These are phyloP conservation scores for Penicillium riverlandense DNA, from an alignment of 495 filamentous ascomycete species.

Conservation along the genomic window DNA sequence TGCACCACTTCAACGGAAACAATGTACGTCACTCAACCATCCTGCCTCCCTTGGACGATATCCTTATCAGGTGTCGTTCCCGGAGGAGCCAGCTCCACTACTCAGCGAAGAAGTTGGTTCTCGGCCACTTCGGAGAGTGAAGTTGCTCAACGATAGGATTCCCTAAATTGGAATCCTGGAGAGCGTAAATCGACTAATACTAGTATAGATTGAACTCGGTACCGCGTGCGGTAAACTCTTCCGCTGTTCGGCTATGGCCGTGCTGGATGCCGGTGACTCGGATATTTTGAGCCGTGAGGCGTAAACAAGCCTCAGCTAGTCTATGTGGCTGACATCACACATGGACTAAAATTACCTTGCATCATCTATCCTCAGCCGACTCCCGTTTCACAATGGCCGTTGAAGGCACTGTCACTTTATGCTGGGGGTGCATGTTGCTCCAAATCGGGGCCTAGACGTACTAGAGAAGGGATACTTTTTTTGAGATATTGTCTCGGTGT, in stretches of 20 bases:
- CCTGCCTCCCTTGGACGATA: neutral
- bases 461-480: too few species aligned
- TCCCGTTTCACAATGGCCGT: too few species aligned
- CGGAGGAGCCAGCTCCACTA: constrained; percentile 19
- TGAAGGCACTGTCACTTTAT: too few species aligned
- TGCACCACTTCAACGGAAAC: constrained; percentile 97
- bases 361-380: too few species aligned
- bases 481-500: too few species aligned
- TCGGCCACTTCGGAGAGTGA: constrained; percentile 54
- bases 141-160: constrained; percentile 41
- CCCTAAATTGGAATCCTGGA: constrained; percentile 14
- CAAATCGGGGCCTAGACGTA: too few species aligned
- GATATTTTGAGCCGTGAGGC: constrained; percentile 63
- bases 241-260: constrained; percentile 85
- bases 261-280: constrained; percentile 96
- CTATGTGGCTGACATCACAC: too few species aligned
- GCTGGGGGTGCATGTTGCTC: too few species aligned
- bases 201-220: constrained; percentile 84
- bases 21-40: constrained; percentile 64
- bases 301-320: constrained; percentile 6
- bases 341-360: too few species aligned
- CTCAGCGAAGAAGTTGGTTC: constrained; percentile 22
- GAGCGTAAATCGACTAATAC: constrained; percentile 18
- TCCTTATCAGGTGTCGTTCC: neutral
- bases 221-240: constrained; percentile 88